Percentiles rank a stretch among this genome's conserved stretches.
These are phyloP conservation scores for Parachaetomium inaequale DNA, from an alignment of 495 filamentous ascomycete species.

Conservation along the genomic window DNA sequence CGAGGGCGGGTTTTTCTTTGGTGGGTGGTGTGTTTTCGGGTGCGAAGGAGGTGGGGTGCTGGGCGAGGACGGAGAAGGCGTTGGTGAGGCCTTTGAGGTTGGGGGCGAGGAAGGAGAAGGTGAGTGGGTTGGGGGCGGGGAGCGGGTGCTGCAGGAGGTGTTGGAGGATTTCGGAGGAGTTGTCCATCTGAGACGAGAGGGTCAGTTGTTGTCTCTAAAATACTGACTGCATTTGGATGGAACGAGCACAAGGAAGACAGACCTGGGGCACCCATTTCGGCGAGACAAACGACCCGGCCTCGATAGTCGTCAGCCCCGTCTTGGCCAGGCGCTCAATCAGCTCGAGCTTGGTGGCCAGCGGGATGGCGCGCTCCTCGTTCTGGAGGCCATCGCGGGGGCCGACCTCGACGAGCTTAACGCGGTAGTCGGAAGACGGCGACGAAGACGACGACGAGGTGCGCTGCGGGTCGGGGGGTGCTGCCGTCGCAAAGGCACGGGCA, in stretches of 20 bases:
- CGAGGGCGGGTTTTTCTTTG: constrained; percentile 50
- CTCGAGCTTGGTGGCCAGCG: constrained; percentile 79
- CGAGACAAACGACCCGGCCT: constrained; percentile 91
- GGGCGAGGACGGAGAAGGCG: constrained; percentile 44
- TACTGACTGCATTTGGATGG: neutral
- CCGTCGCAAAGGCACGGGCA: constrained; percentile 39
- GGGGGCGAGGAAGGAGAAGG: constrained; percentile 91
- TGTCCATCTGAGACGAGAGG: constrained; percentile 68
- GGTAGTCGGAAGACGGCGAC: no score
- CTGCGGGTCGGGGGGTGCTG: constrained; percentile 34
- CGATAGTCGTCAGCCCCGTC: constrained; percentile 82
- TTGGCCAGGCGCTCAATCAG: constrained; percentile 75
- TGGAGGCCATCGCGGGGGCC: constrained; percentile 92
- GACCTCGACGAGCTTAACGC: constrained; percentile 78
- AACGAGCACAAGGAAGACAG: constrained; percentile 19
- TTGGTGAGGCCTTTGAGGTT: constrained; percentile 74
- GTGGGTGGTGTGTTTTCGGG: constrained; percentile 28
- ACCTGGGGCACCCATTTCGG: constrained; percentile 99
- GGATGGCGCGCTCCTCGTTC: constrained; percentile 84
- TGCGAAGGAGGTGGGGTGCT: constrained; percentile 38
- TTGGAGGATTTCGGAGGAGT: constrained; percentile 77
- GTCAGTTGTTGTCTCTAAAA: neutral
- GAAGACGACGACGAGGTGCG: constrained; percentile 27
- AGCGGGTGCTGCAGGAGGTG: constrained; percentile 69
- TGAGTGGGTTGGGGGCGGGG: constrained; percentile 60